Evolutionary conservation across 1,139 yeast genomes (phyloP).

Genomic region (Blastobotrys persicus): DNA sequence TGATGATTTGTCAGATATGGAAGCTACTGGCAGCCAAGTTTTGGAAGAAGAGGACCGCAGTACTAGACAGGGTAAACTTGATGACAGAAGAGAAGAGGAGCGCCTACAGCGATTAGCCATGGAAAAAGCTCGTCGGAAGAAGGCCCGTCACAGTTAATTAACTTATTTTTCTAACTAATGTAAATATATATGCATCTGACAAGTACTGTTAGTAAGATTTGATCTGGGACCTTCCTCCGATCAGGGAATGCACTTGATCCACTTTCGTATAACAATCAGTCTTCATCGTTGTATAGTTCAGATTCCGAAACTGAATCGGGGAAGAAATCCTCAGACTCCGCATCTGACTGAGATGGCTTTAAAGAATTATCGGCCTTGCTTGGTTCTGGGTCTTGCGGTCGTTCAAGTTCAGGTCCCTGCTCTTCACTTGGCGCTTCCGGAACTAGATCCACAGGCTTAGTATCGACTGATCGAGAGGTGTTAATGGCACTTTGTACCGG

Average conservation of each 20-base stretch:
- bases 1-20: conserved; percentile 80
- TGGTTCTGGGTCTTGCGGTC: background rate
- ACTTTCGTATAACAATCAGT: conserved; percentile 5
- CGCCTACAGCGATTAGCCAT: conserved; percentile 52
- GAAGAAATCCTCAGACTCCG: conserved; percentile 24
- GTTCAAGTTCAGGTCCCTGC: background rate
- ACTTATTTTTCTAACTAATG: conserved; percentile 3
- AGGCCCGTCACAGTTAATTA: conserved; percentile 4
- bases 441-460: no score
- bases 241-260: no score
- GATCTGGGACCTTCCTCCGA: no score
- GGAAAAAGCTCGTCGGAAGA: conserved; percentile 40
- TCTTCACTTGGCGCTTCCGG: conserved; percentile 4
- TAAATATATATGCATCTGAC: conserved; percentile 1
- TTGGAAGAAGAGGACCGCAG: conserved; percentile 76
- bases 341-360: background rate
- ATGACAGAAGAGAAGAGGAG: conserved; percentile 61
- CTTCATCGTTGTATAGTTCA: conserved; percentile 24
- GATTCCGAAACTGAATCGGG: conserved; percentile 35
- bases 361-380: background rate
- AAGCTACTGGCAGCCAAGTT: conserved; percentile 87
- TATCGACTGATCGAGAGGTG: no score
- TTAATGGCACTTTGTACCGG: no score
- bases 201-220: no score
- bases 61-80: conserved; percentile 56